Evolutionary conservation across 768 basidiomycete species (phyloP).

Genomic region (Kwoniella botswanensis): DNA sequence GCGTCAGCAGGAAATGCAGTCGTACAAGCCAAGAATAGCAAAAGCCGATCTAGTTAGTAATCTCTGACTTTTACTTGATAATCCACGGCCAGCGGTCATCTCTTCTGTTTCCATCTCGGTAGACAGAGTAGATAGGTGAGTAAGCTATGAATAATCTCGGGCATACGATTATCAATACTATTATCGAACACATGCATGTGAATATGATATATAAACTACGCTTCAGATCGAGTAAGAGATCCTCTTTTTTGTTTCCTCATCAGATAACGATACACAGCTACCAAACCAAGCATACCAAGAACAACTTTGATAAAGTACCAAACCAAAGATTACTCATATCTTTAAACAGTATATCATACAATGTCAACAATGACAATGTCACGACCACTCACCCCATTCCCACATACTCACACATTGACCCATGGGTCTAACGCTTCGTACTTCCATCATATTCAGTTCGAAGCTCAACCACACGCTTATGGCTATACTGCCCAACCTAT

Average conservation of each 20-base stretch:
- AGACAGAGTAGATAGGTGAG: neutral
- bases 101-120: neutral
- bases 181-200: neutral
- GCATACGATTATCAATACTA: neutral
- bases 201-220: constrained; percentile 6
- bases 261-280: constrained; percentile 11
- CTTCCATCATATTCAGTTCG: constrained; percentile 16
- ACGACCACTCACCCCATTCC: constrained; percentile 37
- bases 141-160: constrained; percentile 2
- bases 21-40: neutral
- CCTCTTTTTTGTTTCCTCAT: neutral
- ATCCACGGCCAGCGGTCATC: constrained; percentile 4
- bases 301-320: neutral
- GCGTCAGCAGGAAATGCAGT: neutral
- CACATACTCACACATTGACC: constrained; percentile 24
- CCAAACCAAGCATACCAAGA: neutral
- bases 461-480: constrained; percentile 20
- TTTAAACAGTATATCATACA: neutral
- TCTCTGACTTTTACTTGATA: neutral
- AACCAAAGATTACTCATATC: neutral
- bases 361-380: neutral
- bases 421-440: constrained; percentile 13
- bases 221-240: neutral
- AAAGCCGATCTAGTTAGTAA: constrained; percentile 9
- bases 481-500: constrained; percentile 31